phyloP scores from a whole-genome alignment of 2,329 filamentous ascomycete genomes.

The Rutstroemia sp. region DNA sequence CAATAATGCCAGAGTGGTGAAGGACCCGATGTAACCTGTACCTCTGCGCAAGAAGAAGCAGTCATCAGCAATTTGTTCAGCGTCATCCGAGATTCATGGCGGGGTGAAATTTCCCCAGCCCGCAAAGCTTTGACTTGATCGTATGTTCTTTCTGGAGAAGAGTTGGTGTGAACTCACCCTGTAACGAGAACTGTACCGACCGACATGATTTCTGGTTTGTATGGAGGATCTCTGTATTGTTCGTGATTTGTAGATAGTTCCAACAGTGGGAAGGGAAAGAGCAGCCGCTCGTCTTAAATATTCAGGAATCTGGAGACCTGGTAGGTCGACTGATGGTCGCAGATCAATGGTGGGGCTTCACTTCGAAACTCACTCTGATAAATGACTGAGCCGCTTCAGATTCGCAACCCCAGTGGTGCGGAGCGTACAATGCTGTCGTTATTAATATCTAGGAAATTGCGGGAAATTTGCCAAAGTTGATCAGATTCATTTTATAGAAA shows the following conservation, averaged over 20 bases:
- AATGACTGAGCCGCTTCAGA: not conserved
- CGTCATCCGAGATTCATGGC: conserved; percentile 5
- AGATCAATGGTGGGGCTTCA: not conserved
- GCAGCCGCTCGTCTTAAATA: not conserved
- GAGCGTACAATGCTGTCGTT: too few relatives aligned
- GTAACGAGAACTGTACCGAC: conserved; percentile 86
- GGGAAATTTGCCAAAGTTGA: too few relatives aligned
- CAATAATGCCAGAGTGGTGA: conserved; percentile 86
- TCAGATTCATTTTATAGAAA: too few relatives aligned
- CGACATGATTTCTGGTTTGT: conserved; percentile 48
- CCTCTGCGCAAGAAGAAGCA: conserved; percentile 47
- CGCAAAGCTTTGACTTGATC: not conserved
- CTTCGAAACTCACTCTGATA: not conserved
- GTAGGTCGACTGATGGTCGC: not conserved
- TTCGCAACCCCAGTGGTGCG: too few relatives aligned
- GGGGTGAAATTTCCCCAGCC: conserved; percentile 8
- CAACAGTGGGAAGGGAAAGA: not conserved
- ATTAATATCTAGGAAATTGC: too few relatives aligned
- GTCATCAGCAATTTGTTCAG: conserved; percentile 13
- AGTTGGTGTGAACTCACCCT: conserved; percentile 54
- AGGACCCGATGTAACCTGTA: conserved; percentile 98
- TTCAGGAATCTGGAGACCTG: not conserved
- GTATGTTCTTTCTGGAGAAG: not conserved
- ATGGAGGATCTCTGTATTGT: not conserved
- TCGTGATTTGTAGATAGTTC: not conserved